Percentiles rank a stretch among this genome's conserved stretches.
Evolutionary conservation across 2,329 filamentous ascomycete species (phyloP).

Genomic region (Proliferodiscus dingleyae): DNA sequence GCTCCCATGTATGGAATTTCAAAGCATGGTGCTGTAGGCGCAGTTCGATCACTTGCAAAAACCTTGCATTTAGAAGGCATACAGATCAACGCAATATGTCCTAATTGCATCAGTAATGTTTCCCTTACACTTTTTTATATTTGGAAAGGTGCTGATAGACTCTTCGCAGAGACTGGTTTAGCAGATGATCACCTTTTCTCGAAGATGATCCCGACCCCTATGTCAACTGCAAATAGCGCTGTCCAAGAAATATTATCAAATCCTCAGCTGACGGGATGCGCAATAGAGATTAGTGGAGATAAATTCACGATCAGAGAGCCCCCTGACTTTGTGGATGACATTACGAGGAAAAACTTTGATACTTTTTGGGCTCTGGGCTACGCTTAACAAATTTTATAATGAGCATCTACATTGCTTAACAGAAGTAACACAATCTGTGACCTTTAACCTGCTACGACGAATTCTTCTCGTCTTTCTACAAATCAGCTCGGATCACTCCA

Average conservation of each 20-base stretch:
- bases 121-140: conserved; percentile 1
- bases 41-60: conserved; percentile 44
- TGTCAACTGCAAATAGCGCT: conserved; percentile 42
- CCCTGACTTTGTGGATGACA: conserved; percentile 43
- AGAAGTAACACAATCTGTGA: background rate
- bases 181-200: conserved; percentile 38
- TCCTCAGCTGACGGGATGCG: conserved; percentile 37
- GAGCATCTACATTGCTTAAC: background rate
- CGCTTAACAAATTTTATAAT: conserved; percentile 31
- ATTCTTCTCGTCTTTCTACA: background rate
- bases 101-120: conserved; percentile 45
- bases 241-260: conserved; percentile 40
- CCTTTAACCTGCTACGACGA: background rate
- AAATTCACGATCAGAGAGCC: conserved; percentile 42
- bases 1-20: conserved; percentile 46
- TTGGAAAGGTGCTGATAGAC: conserved; percentile 18
- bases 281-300: conserved; percentile 49
- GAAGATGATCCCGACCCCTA: conserved; percentile 46
- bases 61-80: conserved; percentile 38
- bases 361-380: conserved; percentile 44
- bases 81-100: conserved; percentile 45
- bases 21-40: conserved; percentile 44
- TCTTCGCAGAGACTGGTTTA: conserved; percentile 39
- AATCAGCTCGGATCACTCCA: no score
- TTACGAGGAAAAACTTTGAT: conserved; percentile 42